Evolutionary conservation across 169 alveolate genomes (phyloP), one percentile per base, ranked within the genome.

Genomic region (Plasmodium vivax): DNA sequence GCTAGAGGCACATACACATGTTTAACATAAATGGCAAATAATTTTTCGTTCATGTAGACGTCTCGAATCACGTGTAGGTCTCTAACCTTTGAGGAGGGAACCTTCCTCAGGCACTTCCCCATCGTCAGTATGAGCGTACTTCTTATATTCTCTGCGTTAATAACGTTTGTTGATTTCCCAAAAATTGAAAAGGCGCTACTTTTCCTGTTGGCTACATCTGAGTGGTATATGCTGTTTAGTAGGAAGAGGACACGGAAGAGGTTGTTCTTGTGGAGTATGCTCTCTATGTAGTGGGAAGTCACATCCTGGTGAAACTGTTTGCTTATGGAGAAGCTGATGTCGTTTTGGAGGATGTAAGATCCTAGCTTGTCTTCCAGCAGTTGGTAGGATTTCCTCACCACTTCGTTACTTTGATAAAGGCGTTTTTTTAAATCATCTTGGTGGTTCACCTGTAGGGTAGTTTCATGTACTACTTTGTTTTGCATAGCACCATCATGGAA

Each of bases 101-200:
- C 47, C 54, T 82, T 92, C 62, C 58, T 82, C 9, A 83, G 38
- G 34, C 95, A 82, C 47, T 71, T 45, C 9, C 95, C 95, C 38
- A 79, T 71, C 34, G 87, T 82, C 54, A 95, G 36, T 30, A 93
- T 58, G 19, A 95, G 41, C 9, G 96, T 92, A 19, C 90, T 92
- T 16, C 97, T 81, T 7, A 95, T 93, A 58, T 95, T 95, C 81
- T 95, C 97, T 10, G 97, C 93, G 83, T 95, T 88, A 2, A 95
- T 83, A 1, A 93, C 97, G n/a, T 93, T 90, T 38, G 47, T 83
- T 6, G 97, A 95, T 91, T 95, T 95, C 16, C 97, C 97, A 79
- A 95, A 95, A 54, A 95, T 81, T 16, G 96, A 92, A 71, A 95
- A 95, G 16, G 97, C 96, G 34, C 97, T 90, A 71, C 85, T 87